Evolutionary conservation across 1,139 yeast genomes (phyloP).

Genomic region (Debaryomyces sp.): DNA sequence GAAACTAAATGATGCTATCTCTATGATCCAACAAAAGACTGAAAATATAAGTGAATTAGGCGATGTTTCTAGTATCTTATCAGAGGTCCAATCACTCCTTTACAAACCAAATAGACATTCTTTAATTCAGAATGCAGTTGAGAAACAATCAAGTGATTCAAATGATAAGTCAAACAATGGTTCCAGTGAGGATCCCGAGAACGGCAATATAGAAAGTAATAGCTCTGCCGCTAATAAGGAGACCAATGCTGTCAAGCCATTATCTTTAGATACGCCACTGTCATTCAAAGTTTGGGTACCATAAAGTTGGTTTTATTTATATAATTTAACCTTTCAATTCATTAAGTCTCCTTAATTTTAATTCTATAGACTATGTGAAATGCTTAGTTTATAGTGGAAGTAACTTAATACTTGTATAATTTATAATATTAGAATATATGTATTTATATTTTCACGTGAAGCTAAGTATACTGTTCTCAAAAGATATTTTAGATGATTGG

Average conservation of each 20-base stretch:
- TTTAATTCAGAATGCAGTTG: slow-evolving; percentile 20
- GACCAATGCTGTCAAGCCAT: slow-evolving; percentile 57
- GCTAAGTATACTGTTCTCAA: not conserved
- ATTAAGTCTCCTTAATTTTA: not conserved
- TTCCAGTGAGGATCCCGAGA: slow-evolving; percentile 15
- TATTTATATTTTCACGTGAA: slow-evolving; percentile 6
- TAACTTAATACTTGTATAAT: slow-evolving; percentile 6
- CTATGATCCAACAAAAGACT: slow-evolving; percentile 28
- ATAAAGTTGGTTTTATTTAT: slow-evolving; percentile 15
- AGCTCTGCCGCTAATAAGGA: slow-evolving; percentile 18
- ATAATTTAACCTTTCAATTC: slow-evolving; percentile 6
- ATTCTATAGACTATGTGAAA: not conserved
- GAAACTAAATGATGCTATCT: slow-evolving; percentile 49
- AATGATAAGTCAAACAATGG: slow-evolving; percentile 16
- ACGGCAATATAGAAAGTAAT: slow-evolving; percentile 10
- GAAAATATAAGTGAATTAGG: slow-evolving; percentile 11
- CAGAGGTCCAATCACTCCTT: slow-evolving; percentile 52
- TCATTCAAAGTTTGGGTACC: slow-evolving; percentile 87
- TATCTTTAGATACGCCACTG: slow-evolving; percentile 82
- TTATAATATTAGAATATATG: slow-evolving; percentile 4
- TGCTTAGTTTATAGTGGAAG: not conserved
- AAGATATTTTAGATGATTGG: not conserved
- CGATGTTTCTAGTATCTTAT: slow-evolving; percentile 31
- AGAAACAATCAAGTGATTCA: slow-evolving; percentile 12
- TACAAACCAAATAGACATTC: slow-evolving; percentile 51